Evolutionary conservation across 768 basidiomycete genomes (phyloP).

Genomic region (Suillus lakei): DNA sequence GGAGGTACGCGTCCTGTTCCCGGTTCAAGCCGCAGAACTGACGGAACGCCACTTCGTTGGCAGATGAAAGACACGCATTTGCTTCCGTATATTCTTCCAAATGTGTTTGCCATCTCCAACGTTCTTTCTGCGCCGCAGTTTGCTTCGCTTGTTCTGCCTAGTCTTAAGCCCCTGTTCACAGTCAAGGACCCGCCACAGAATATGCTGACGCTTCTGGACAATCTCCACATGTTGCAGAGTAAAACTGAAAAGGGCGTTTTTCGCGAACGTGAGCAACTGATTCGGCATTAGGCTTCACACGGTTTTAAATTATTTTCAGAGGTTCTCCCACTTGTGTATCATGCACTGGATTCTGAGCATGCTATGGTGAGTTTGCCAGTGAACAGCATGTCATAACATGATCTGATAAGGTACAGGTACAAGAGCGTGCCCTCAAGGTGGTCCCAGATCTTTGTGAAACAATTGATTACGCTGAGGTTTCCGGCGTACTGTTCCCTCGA

Average conservation of each 20-base stretch:
- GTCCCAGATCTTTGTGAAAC: constrained; percentile 91
- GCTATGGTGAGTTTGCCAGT: constrained; percentile 54
- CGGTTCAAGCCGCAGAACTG: constrained; percentile 12
- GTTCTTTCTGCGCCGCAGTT: constrained; percentile 82
- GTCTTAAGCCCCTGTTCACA: constrained; percentile 86
- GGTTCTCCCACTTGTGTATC: constrained; percentile 95
- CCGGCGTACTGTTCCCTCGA: constrained; percentile 86
- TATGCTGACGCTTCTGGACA: constrained; percentile 92
- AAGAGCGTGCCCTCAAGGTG: constrained; percentile 84
- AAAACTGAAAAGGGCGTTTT: constrained; percentile 90
- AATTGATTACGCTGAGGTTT: constrained; percentile 95
- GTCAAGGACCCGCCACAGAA: constrained; percentile 97
- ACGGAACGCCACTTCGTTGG: not conserved
- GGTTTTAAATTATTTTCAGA: constrained; percentile 50
- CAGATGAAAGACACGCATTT: constrained; percentile 95
- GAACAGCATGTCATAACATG: constrained; percentile 7
- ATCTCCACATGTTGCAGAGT: constrained; percentile 81
- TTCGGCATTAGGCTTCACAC: not conserved
- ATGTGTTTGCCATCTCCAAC: constrained; percentile 89
- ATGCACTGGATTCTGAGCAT: constrained; percentile 96
- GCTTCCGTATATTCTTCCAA: constrained; percentile 93
- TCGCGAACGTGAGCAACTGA: constrained; percentile 71
- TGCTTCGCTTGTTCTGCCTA: constrained; percentile 78
- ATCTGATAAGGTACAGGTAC: constrained; percentile 60
- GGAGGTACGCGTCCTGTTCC: constrained; percentile 61